Evolutionary conservation across 192 early-diverging fungal genomes (phyloP).

Genomic region (Anaeromyces robustus): DNA sequence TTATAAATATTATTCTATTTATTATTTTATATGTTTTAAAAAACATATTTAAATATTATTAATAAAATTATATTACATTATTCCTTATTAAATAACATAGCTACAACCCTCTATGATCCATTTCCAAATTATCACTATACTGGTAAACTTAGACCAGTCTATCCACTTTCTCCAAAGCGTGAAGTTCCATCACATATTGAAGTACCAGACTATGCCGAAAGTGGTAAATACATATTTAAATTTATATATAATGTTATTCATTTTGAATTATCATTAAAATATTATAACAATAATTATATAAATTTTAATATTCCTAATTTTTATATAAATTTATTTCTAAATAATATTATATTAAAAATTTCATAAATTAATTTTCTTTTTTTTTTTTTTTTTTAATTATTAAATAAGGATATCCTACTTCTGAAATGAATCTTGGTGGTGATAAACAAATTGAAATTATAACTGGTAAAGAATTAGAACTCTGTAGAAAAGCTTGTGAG

Average conservation of each 20-base stretch:
- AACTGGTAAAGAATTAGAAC: slow-evolving; percentile 53
- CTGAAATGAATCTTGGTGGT: slow-evolving; percentile 57
- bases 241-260: too few species aligned
- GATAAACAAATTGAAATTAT: slow-evolving; percentile 53
- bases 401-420: slow-evolving; percentile 43
- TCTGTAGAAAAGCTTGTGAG: slow-evolving; percentile 24
- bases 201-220: slow-evolving; percentile 54
- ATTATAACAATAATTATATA: too few species aligned
- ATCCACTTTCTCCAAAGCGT: slow-evolving; percentile 56
- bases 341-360: too few species aligned
- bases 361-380: too few species aligned
- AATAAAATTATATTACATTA: too few species aligned
- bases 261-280: too few species aligned
- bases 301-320: too few species aligned
- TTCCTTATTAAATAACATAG: too few species aligned
- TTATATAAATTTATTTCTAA: too few species aligned
- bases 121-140: slow-evolving; percentile 45
- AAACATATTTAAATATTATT: too few species aligned
- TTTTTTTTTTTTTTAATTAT: too few species aligned
- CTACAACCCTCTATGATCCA: slow-evolving; percentile 26
- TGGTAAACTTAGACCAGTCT: slow-evolving; percentile 50
- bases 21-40: slow-evolving; percentile 3
- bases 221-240: slow-evolving; percentile 6
- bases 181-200: slow-evolving; percentile 45
- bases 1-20: slow-evolving; percentile 4